Evolutionary conservation across 257 asterid genomes (phyloP).

Genomic region (Solanum habrochaites): DNA sequence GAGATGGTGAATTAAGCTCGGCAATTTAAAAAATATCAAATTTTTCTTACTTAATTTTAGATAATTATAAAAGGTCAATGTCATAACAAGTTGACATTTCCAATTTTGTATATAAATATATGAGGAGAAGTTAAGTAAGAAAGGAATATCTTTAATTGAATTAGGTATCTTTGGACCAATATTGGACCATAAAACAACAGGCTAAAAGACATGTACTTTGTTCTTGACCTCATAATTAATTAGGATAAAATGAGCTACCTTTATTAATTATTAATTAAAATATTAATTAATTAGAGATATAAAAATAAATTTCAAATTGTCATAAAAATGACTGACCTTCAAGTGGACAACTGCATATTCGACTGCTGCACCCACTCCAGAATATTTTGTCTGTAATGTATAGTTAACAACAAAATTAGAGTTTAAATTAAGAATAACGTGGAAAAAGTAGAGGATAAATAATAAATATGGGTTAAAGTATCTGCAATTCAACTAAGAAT

Average conservation of each 20-base stretch:
- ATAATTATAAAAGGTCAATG: not conserved
- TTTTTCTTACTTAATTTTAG: not conserved
- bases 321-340: constrained; percentile 31
- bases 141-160: not conserved
- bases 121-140: not conserved
- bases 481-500: not conserved
- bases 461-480: not conserved
- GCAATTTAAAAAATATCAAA: not conserved
- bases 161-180: not conserved
- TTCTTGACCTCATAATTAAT: not conserved
- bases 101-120: not conserved
- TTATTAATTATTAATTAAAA: not conserved
- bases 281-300: not conserved
- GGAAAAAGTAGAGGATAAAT: not conserved
- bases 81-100: not conserved
- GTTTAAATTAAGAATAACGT: not conserved
- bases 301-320: not conserved
- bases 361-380: constrained; percentile 84
- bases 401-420: not conserved
- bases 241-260: not conserved
- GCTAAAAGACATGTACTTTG: not conserved
- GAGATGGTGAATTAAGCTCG: not conserved
- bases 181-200: not conserved
- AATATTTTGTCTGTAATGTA: constrained; percentile 44
- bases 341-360: constrained; percentile 80